Conservation (phyloP, 2,329 filamentous ascomycete genomes). For the Fusarium sp. region DNA sequence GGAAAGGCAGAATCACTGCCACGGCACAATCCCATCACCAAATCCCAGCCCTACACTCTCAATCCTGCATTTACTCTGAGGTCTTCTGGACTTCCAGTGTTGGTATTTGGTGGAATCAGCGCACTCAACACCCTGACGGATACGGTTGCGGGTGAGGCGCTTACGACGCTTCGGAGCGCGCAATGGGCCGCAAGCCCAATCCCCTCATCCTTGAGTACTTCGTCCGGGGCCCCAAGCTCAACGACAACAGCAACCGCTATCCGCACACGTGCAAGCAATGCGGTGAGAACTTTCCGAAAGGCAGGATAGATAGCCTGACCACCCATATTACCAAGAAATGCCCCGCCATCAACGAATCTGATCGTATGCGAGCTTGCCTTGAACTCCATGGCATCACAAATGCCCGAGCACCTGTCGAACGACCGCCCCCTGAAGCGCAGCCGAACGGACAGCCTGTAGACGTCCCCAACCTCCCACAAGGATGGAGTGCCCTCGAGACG, state of each 20-base stretch:
- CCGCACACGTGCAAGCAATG: slow-evolving; percentile 91
- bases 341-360: slow-evolving; percentile 79
- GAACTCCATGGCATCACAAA: slow-evolving; percentile 78
- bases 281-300: slow-evolving; percentile 90
- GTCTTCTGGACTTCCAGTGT: slow-evolving; percentile 30
- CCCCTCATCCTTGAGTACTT: slow-evolving; percentile 90
- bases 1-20: slow-evolving; percentile 55
- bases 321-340: slow-evolving; percentile 90
- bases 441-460: slow-evolving; percentile 50
- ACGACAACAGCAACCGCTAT: slow-evolving; percentile 92
- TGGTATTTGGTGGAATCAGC: slow-evolving; percentile 37
- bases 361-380: slow-evolving; percentile 80
- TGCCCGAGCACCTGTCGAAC: slow-evolving; percentile 54
- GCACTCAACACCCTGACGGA: slow-evolving; percentile 33
- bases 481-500: slow-evolving; percentile 86
- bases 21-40: slow-evolving; percentile 48
- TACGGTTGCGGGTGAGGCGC: slow-evolving; percentile 48
- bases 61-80: slow-evolving; percentile 17
- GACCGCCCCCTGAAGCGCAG: slow-evolving; percentile 48
- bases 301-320: slow-evolving; percentile 84
- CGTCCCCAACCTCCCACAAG: slow-evolving; percentile 61
- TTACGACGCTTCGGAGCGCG: slow-evolving; percentile 47
- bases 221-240: slow-evolving; percentile 85
- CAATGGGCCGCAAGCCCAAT: slow-evolving; percentile 87
- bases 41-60: slow-evolving; percentile 38